phyloP scores from a whole-genome alignment of 176 grass and related monocot species.

The Poa annua region DNA sequence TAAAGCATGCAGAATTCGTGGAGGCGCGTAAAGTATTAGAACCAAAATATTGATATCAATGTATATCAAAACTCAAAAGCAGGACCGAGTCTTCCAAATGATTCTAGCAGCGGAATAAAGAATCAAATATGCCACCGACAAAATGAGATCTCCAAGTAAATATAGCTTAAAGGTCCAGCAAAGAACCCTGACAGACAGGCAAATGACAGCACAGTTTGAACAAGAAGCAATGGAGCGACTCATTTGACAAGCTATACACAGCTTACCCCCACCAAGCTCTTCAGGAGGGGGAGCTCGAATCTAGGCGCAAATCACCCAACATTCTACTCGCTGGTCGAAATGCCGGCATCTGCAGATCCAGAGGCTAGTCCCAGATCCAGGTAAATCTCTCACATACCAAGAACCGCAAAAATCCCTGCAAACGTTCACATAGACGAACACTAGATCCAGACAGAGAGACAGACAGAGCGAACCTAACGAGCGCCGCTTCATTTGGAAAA shows the following conservation, averaged over 20 bases:
- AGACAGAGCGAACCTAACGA: not conserved
- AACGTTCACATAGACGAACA: not conserved
- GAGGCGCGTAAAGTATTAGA: slow-evolving; percentile 12
- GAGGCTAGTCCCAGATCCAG: slow-evolving; percentile 33
- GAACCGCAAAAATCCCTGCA: not conserved
- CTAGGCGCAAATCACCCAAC: not conserved
- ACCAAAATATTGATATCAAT: slow-evolving; percentile 6
- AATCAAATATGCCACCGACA: slow-evolving; percentile 43
- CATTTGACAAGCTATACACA: slow-evolving; percentile 42
- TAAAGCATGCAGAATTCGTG: slow-evolving; percentile 53
- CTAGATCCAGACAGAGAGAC: slow-evolving; percentile 7
- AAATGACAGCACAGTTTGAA: slow-evolving; percentile 45
- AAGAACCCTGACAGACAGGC: slow-evolving; percentile 39
- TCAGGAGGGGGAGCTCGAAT: slow-evolving; percentile 9
- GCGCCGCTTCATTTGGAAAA: not conserved
- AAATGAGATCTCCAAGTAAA: slow-evolving; percentile 41
- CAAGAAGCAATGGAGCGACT: slow-evolving; percentile 37
- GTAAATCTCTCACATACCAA: slow-evolving; percentile 9
- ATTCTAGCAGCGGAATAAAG: slow-evolving; percentile 36
- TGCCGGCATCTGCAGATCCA: slow-evolving; percentile 36
- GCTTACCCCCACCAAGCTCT: not conserved
- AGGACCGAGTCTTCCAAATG: slow-evolving; percentile 22
- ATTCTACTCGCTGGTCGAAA: slow-evolving; percentile 24
- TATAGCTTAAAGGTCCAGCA: slow-evolving; percentile 46
- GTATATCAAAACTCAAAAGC: not conserved